Conservation (phyloP, 164 flowering plant species). For the Piper betle region DNA sequence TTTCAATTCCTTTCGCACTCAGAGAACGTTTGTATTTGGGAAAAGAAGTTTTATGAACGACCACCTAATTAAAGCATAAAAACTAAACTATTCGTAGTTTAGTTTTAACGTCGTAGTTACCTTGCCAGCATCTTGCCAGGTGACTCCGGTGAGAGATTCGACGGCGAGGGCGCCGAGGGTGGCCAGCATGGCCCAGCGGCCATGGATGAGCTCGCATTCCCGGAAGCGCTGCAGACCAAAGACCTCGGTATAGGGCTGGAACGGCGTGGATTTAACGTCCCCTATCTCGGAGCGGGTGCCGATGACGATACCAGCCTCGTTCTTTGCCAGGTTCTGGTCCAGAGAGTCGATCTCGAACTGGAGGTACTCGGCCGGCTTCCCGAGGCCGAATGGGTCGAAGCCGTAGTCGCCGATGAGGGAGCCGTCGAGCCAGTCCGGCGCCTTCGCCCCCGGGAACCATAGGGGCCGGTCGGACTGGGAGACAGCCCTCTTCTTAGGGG, state of each 20-base stretch:
- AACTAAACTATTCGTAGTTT: too few relatives aligned
- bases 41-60: too few relatives aligned
- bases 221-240: conserved; percentile 90
- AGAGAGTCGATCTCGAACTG: conserved; percentile 72
- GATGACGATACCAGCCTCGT: conserved; percentile 63
- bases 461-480: conserved; percentile 43
- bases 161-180: conserved; percentile 88
- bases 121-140: conserved; percentile 99
- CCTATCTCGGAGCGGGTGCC: conserved; percentile 66
- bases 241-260: conserved; percentile 89
- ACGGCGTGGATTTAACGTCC: conserved; percentile 76
- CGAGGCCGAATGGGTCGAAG: conserved; percentile 93
- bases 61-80: too few relatives aligned
- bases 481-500: too few relatives aligned
- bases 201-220: conserved; percentile 96
- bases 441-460: conserved; percentile 91
- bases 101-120: conserved; percentile 17
- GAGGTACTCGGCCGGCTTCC: conserved; percentile 92
- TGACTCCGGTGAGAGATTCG: conserved; percentile 82
- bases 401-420: conserved; percentile 83
- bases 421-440: conserved; percentile 87
- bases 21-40: too few relatives aligned
- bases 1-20: too few relatives aligned
- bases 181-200: conserved; percentile 97
- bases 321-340: conserved; percentile 95